phyloP scores from a whole-genome alignment of 768 basidiomycete species.

The Psilocybe sp. region DNA sequence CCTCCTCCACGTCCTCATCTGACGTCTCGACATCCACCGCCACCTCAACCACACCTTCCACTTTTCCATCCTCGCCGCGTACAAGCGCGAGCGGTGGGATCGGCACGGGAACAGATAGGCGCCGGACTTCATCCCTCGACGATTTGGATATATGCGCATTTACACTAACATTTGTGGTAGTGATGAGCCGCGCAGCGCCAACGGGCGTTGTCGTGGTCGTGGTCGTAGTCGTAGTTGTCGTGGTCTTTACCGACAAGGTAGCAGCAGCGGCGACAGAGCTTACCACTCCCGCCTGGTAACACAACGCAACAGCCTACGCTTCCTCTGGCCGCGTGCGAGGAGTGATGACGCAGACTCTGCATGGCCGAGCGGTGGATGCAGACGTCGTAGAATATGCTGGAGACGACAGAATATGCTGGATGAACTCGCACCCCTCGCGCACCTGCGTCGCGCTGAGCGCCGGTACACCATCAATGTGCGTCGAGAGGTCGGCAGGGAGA shows the following conservation, averaged over 20 bases:
- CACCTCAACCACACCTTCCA: too few species aligned
- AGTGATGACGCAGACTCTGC: conserved; percentile 3
- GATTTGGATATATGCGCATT: too few species aligned
- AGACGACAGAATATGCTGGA: background rate
- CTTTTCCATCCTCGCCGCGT: too few species aligned
- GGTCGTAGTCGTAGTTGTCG: too few species aligned
- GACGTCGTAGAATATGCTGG: background rate
- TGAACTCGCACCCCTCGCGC: conserved; percentile 3
- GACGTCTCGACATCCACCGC: too few species aligned
- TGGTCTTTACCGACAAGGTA: background rate
- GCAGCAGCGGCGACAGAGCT: too few species aligned
- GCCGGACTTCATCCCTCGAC: background rate
- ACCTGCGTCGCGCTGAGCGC: conserved; percentile 6
- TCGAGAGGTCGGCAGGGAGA: conserved; percentile 2
- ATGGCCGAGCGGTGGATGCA: too few species aligned
- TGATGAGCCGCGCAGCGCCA: conserved; percentile 3
- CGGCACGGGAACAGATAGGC: background rate
- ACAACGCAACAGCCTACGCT: conserved; percentile 7
- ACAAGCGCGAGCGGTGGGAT: background rate
- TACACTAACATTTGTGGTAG: background rate
- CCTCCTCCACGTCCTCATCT: too few species aligned
- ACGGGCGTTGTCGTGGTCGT: background rate
- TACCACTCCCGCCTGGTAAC: conserved; percentile 2
- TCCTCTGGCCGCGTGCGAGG: conserved; percentile 10
- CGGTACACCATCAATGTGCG: conserved; percentile 1